Percentiles rank a stretch among this genome's conserved stretches.
These are phyloP conservation scores for Fusarium albosuccineum DNA, from an alignment of 2,329 filamentous ascomycete genomes.

Conservation along the genomic window DNA sequence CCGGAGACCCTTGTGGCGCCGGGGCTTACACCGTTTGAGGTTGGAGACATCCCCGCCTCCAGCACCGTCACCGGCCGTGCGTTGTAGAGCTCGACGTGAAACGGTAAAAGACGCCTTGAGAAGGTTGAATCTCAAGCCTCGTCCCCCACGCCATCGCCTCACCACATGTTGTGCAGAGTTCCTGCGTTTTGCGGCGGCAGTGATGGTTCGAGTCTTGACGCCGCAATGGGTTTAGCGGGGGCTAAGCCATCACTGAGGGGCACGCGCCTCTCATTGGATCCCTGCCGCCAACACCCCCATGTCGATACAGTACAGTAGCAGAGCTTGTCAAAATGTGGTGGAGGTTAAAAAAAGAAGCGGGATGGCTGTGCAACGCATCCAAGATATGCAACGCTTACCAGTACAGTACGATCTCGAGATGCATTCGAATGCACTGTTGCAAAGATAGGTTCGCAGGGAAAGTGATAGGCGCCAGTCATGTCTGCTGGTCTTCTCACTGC, in stretches of 20 bases:
- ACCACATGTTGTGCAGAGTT: constrained; percentile 43
- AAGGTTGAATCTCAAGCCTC: constrained; percentile 39
- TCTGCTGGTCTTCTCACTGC: no score
- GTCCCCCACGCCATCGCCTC: constrained; percentile 26
- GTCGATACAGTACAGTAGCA: neutral
- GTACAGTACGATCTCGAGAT: no score
- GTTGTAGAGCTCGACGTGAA: constrained; percentile 27
- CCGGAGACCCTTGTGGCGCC: constrained; percentile 35
- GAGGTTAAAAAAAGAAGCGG: constrained; percentile 48
- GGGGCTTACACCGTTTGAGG: constrained; percentile 39
- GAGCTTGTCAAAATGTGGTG: constrained; percentile 24
- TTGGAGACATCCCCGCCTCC: constrained; percentile 33
- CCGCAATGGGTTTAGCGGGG: constrained; percentile 38
- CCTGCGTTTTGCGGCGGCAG: constrained; percentile 39
- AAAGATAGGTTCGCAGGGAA: neutral
- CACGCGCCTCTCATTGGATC: constrained; percentile 39
- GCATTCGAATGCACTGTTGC: neutral
- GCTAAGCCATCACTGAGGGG: constrained; percentile 39
- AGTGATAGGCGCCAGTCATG: constrained; percentile 1
- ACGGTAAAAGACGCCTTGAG: constrained; percentile 39
- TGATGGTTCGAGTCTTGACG: constrained; percentile 35
- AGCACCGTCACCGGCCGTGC: constrained; percentile 29
- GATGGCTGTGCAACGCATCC: constrained; percentile 45
- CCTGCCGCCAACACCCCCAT: constrained; percentile 25
- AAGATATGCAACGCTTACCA: neutral